Evolutionary conservation across 139 green algal genomes (phyloP), one percentile per base, ranked within the genome.

Genomic region (Chlamydomonas asymmetrica): DNA sequence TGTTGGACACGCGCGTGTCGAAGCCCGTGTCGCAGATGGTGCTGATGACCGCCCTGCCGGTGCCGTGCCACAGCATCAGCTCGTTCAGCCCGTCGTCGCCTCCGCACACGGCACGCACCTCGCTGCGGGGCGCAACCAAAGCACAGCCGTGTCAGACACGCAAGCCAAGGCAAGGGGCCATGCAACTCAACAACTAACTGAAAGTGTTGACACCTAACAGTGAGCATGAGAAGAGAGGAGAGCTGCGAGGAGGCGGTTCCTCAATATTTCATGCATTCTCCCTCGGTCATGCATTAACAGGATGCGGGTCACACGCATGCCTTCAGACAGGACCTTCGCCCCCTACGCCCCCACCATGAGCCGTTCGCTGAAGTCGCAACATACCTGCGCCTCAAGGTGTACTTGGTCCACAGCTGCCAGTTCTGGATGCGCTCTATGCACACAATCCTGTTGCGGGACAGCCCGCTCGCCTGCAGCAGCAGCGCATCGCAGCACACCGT

Each of bases 341-440:
- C 13, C 35, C 37, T 45, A 22, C 35, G 35, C 35, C 5, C 34
- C 29, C 64, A 34, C 37, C 35, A 39, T 52, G 27, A 40, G 27
- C 25, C 35, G n/a, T n/a, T n/a, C n/a, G n/a, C n/a, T n/a, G n/a
- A n/a, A n/a, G n/a, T n/a, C n/a, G n/a, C 59, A 40, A 66, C 35
- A 23, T 31, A 80, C 74, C 40, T 60, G 29, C 57, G 37, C 25
- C 65, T 50, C 2, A 80, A 52, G 57, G 40, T 57, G 78, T 80
- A 84, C 50, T 73, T 69, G 52, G 52, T 79, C 78, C 78, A 84
- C 52, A 80, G 40, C 9, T 59, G 37, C 43, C 45, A 71, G 65
- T 84, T 84, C 78, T 84, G 78, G 25, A 84, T 65, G 31, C 78
- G 71, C 78, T 84, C 78, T n/a, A 84, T 56, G 39, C 66, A 37